These are phyloP conservation scores for Sporisorium sorghi DNA, from an alignment of 1,284 basidiomycete species.

Conservation along the genomic window DNA sequence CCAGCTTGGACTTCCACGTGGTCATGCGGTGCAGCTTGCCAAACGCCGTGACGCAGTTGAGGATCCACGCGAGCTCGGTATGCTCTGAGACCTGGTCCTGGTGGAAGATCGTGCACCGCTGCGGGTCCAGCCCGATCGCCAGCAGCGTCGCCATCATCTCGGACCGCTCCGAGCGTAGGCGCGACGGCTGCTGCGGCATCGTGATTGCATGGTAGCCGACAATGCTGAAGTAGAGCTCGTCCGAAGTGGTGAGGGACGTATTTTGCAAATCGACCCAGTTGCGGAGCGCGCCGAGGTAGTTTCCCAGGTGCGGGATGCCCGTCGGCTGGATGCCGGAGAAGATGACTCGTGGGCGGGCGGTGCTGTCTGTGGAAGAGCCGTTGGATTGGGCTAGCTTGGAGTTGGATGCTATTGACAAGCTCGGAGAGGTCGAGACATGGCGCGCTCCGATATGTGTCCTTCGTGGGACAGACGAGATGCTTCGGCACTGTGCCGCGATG, in stretches of 20 bases:
- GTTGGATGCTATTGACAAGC: conserved; percentile 8
- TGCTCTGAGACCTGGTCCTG: conserved; percentile 91
- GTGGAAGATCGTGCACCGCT: conserved; percentile 82
- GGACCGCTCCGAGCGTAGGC: conserved; percentile 70
- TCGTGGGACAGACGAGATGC: background rate
- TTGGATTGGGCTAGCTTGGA: conserved; percentile 3
- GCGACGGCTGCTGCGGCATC: conserved; percentile 60
- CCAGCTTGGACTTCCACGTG: conserved; percentile 91
- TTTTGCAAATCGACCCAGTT: conserved; percentile 88
- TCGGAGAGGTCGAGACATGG: conserved; percentile 6
- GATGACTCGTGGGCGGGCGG: conserved; percentile 70
- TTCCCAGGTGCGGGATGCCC: conserved; percentile 89
- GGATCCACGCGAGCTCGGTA: conserved; percentile 88
- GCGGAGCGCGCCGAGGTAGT: conserved; percentile 87
- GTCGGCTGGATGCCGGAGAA: conserved; percentile 88
- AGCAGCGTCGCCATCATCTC: conserved; percentile 86
- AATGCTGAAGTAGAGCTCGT: conserved; percentile 78
- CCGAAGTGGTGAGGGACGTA: conserved; percentile 73
- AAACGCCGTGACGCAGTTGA: conserved; percentile 85
- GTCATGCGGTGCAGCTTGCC: conserved; percentile 90
- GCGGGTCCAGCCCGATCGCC: conserved; percentile 85
- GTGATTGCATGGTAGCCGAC: conserved; percentile 76
- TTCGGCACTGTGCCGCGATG: background rate
- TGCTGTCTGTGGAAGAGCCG: background rate
- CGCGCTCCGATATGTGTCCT: background rate